phyloP scores from a whole-genome alignment of 2,329 filamentous ascomycete species.

The Whalleya microplaca region DNA sequence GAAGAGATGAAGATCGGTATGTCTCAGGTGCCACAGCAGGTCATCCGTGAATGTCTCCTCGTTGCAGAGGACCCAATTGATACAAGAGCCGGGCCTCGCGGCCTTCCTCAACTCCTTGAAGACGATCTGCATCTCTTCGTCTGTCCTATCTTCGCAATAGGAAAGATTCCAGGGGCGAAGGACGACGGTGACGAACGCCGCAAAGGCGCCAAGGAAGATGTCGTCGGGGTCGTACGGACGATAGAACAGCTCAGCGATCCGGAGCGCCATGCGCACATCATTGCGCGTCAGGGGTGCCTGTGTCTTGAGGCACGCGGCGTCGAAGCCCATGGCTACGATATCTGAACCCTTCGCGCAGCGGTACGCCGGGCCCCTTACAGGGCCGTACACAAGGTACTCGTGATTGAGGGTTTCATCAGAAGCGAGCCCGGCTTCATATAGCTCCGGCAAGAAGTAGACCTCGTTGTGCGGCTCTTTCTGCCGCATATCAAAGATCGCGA shows the following conservation, averaged over 20 bases:
- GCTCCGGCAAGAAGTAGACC: conserved; percentile 4
- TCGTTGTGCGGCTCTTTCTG: not conserved
- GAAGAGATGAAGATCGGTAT: too few species aligned
- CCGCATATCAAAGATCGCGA: too few species aligned
- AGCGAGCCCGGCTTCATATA: conserved; percentile 4
- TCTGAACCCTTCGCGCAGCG: not conserved
- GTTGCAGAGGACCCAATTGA: too few species aligned
- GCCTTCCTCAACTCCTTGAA: too few species aligned
- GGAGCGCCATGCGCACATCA: not conserved
- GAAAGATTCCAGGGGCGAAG: too few species aligned
- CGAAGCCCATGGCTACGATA: not conserved
- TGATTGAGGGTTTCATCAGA: not conserved
- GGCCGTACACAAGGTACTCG: conserved; percentile 17
- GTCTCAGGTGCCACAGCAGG: too few species aligned
- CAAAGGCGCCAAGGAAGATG: not conserved
- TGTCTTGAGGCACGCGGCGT: not conserved
- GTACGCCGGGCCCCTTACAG: conserved; percentile 2
- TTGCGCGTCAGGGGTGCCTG: not conserved
- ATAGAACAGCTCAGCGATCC: not conserved
- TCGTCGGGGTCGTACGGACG: not conserved
- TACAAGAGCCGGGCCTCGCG: too few species aligned
- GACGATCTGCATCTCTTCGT: too few species aligned
- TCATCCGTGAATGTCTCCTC: too few species aligned
- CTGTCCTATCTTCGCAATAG: too few species aligned
- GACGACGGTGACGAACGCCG: not conserved